Evolutionary conservation across 257 asterid species (phyloP).

Genomic region (Henckelia pumila): DNA sequence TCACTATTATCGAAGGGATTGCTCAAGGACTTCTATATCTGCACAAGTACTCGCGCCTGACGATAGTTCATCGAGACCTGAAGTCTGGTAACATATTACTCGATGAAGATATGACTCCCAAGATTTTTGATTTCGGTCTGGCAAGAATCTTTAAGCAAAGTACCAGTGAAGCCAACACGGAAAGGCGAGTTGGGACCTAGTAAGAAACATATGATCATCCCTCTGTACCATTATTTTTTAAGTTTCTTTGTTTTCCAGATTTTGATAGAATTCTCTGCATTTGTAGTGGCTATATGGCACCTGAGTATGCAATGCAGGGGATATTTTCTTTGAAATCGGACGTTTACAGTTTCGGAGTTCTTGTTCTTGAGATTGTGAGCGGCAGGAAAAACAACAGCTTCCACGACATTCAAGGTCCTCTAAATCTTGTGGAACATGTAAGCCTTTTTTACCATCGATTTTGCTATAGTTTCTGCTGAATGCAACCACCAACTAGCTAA

Average conservation of each 20-base stretch:
- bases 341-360: conserved; percentile 57
- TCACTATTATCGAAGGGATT: conserved; percentile 42
- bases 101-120: conserved; percentile 57
- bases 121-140: conserved; percentile 67
- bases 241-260: not conserved
- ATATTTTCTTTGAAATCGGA: conserved; percentile 61
- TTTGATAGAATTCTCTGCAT: not conserved
- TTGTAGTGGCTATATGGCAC: conserved; percentile 69
- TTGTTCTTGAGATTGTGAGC: conserved; percentile 53
- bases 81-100: conserved; percentile 58
- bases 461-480: no score
- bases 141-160: conserved; percentile 54
- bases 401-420: conserved; percentile 41
- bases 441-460: conserved; percentile 16
- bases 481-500: no score
- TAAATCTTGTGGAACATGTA: conserved; percentile 57
- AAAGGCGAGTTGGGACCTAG: conserved; percentile 56
- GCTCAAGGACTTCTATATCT: conserved; percentile 66
- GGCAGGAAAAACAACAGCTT: conserved; percentile 50
- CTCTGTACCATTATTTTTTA: not conserved
- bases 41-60: conserved; percentile 57
- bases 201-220: conserved; percentile 26
- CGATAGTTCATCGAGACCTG: conserved; percentile 58
- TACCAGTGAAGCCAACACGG: conserved; percentile 43
- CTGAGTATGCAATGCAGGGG: conserved; percentile 69